A percentile compares a stretch with the other conserved stretches of the same genome.
Evolutionary conservation across 1,139 yeast species (phyloP).

Genomic region (Arxiozyma telluris): DNA sequence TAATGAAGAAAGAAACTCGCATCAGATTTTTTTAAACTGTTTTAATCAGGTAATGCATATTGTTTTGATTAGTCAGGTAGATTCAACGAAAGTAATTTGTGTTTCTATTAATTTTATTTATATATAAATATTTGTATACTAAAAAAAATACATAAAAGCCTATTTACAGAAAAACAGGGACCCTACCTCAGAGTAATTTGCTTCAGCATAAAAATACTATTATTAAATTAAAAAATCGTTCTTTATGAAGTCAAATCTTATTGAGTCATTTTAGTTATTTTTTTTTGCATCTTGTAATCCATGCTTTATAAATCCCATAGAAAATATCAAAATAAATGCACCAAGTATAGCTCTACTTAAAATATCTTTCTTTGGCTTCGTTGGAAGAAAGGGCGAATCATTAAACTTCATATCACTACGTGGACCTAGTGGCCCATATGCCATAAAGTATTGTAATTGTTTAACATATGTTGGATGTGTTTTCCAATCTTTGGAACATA

Average conservation of each 20-base stretch:
- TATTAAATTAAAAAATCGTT: too few relatives aligned
- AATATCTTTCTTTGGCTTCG: neutral
- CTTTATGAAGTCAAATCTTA: neutral
- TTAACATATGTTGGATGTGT: conserved; percentile 14
- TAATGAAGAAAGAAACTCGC: neutral
- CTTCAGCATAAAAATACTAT: neutral
- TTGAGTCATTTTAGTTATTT: neutral
- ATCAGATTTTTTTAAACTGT: neutral
- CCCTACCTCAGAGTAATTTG: neutral
- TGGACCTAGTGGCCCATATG: conserved; percentile 28
- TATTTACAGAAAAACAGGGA: neutral
- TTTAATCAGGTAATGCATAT: neutral
- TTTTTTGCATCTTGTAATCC: neutral
- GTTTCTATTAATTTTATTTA: neutral
- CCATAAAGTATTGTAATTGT: conserved; percentile 19
- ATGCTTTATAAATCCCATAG: neutral
- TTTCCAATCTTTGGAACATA: conserved; percentile 12
- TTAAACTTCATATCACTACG: conserved; percentile 13
- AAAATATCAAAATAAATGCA: neutral
- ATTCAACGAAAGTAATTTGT: neutral
- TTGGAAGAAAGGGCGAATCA: neutral
- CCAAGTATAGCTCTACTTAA: neutral
- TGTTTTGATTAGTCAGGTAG: neutral
- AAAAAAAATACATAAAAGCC: neutral
- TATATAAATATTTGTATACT: conserved; percentile 1